These are phyloP conservation scores for Wickerhamiella pararugosa DNA, from an alignment of 1,139 yeast genomes.

Conservation along the genomic window DNA sequence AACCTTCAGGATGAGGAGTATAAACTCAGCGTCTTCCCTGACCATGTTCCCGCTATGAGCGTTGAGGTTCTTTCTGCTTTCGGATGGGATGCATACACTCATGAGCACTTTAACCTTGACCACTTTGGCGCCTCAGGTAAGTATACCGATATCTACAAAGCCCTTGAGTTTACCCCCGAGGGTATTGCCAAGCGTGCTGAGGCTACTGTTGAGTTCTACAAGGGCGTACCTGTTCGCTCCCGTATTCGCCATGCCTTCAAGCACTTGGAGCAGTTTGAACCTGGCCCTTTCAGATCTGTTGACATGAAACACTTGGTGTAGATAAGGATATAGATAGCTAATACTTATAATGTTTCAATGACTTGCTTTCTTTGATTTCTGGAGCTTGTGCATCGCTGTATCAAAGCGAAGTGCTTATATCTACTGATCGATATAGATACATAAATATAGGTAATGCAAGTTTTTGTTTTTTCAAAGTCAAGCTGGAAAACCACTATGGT, in stretches of 20 bases:
- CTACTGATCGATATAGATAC: too few relatives aligned
- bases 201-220: constrained; percentile 69
- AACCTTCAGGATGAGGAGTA: constrained; percentile 71
- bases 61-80: constrained; percentile 86
- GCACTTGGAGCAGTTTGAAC: constrained; percentile 16
- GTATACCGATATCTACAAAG: constrained; percentile 67
- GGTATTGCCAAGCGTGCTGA: constrained; percentile 80
- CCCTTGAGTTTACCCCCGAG: constrained; percentile 84
- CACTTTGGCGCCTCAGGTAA: constrained; percentile 97
- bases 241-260: constrained; percentile 68
- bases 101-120: constrained; percentile 91
- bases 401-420: too few relatives aligned
- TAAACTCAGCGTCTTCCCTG: constrained; percentile 78
- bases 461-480: too few relatives aligned
- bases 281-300: constrained; percentile 14
- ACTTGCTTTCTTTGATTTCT: neutral
- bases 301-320: neutral
- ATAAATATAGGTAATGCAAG: too few relatives aligned
- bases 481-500: too few relatives aligned
- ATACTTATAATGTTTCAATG: neutral
- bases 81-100: constrained; percentile 94
- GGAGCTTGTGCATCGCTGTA: too few relatives aligned
- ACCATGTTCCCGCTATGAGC: constrained; percentile 84
- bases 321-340: neutral
- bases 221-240: constrained; percentile 53